Conservation (phyloP, 148 eudicot genomes). For the Cornus kousa region DNA sequence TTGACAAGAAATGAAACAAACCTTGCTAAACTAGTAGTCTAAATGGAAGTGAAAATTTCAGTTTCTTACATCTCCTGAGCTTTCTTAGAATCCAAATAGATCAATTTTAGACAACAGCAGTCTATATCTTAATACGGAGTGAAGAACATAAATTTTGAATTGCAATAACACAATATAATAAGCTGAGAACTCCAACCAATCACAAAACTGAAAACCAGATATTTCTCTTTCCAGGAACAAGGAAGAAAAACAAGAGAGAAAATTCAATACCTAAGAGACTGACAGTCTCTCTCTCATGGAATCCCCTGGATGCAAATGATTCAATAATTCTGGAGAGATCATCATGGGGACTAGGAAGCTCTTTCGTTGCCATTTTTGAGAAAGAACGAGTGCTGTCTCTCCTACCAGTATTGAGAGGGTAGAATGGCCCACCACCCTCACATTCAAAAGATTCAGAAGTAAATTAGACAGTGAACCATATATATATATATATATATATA, state of each 20-base stretch:
- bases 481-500: not conserved
- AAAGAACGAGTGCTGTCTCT: slow-evolving; percentile 53
- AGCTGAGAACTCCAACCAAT: too few relatives aligned
- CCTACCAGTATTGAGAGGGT: slow-evolving; percentile 63
- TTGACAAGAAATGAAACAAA: too few relatives aligned
- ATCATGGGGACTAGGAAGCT: slow-evolving; percentile 62
- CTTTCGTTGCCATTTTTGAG: slow-evolving; percentile 31
- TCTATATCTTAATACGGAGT: too few relatives aligned
- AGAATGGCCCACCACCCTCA: slow-evolving; percentile 70
- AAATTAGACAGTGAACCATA: slow-evolving; percentile 4
- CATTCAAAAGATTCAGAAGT: slow-evolving; percentile 1
- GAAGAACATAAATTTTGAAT: not conserved
- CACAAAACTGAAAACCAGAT: not conserved
- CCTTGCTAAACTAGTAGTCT: too few relatives aligned
- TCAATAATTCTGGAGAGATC: slow-evolving; percentile 26
- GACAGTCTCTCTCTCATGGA: slow-evolving; percentile 49
- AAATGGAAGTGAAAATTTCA: not conserved
- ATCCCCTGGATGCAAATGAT: slow-evolving; percentile 45
- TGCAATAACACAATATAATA: not conserved
- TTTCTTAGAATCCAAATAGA: not conserved
- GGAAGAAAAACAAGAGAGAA: not conserved
- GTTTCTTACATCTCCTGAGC: not conserved
- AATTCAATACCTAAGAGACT: slow-evolving; percentile 42
- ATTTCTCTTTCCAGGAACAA: not conserved
- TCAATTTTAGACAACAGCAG: not conserved